These are phyloP conservation scores for Rickenella mellea DNA, from an alignment of 768 basidiomycete species.

Conservation along the genomic window DNA sequence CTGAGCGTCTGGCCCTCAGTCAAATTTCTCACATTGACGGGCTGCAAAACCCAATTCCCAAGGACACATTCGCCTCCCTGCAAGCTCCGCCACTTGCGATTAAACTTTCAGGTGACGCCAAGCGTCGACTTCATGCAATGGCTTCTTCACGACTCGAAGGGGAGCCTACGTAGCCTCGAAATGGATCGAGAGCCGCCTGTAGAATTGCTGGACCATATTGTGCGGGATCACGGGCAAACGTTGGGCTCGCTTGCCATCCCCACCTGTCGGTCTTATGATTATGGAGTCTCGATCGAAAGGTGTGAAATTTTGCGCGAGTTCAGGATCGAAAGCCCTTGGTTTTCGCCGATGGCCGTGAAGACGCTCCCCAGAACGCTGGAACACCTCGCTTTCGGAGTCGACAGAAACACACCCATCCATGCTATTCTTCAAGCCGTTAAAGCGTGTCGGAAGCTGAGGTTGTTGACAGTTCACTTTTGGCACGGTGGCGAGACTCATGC, in stretches of 20 bases:
- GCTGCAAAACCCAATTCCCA: constrained; percentile 50
- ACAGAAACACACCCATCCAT: constrained; percentile 43
- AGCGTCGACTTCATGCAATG: constrained; percentile 56
- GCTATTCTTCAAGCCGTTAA: constrained; percentile 48
- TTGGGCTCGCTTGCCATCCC: constrained; percentile 53
- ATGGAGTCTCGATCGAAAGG: constrained; percentile 32
- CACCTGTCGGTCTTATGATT: constrained; percentile 38
- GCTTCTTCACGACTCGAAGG: constrained; percentile 53
- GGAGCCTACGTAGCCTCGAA: constrained; percentile 42
- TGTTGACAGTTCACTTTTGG: constrained; percentile 47
- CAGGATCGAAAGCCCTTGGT: constrained; percentile 43
- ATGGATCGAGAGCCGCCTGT: constrained; percentile 51
- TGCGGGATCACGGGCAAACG: constrained; percentile 35
- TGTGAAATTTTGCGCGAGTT: constrained; percentile 45
- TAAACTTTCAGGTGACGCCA: constrained; percentile 59
- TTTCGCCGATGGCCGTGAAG: constrained; percentile 36
- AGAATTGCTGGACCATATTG: constrained; percentile 45
- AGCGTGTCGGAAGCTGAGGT: constrained; percentile 30
- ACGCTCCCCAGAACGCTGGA: constrained; percentile 38
- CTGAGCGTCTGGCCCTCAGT: constrained; percentile 51
- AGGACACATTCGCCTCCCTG: constrained; percentile 37
- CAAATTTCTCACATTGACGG: constrained; percentile 41
- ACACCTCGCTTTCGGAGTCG: constrained; percentile 53
- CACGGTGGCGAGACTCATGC: constrained; percentile 37
- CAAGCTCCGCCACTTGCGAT: constrained; percentile 41